Evolutionary conservation across 805 yeast species (phyloP), one percentile per base, ranked within the genome.

Genomic region (Novakomyces olei): DNA sequence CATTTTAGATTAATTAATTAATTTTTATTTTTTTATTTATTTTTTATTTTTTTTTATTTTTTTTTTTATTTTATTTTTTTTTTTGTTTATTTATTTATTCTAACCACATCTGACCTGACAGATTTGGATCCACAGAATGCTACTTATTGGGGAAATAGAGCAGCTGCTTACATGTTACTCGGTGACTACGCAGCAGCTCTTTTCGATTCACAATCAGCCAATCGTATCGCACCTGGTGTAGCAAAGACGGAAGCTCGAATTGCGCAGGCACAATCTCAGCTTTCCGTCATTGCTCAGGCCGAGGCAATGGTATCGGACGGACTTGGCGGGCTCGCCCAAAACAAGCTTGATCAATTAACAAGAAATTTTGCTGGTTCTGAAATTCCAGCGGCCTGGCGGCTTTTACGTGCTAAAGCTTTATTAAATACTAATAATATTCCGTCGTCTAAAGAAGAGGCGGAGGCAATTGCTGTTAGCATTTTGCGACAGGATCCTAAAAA

Each of bases 161-260:
- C 50, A 9, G 54, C 57, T 45, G 60, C 63, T 2, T 40, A 42
- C 29, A 45, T 53, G 49, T 58, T 55, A 33, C 40, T 41, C 10
- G 40, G 41, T 14, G 41, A 47, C 35, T 53, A 46, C 35, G 42
- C 39, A 5, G 40, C 35, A 17, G 63, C 63, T 6, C 42, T 53
- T 17, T 31, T 34, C 12, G 63, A 58, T 38, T 44, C 53, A 5
- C 37, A 33, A 26, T 36, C 37, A 26, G 53, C 58, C 9, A 42
- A 42, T 27, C 34, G 38, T 9, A 44, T 50, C 15, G 51, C 42
- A 7, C 48, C 56, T 2, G 42, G 44, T n/a, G 43, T 43, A 9
- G 39, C 45, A 12, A 58, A 58, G 44, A 48, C 55, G 9, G 36
- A 43, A 26, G 27, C 44, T 26, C 47, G 61, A 23, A 43, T 54